These are phyloP conservation scores for Pelargonium myrrhifolium DNA, from an alignment of 441 rosid genomes.

Conservation along the genomic window DNA sequence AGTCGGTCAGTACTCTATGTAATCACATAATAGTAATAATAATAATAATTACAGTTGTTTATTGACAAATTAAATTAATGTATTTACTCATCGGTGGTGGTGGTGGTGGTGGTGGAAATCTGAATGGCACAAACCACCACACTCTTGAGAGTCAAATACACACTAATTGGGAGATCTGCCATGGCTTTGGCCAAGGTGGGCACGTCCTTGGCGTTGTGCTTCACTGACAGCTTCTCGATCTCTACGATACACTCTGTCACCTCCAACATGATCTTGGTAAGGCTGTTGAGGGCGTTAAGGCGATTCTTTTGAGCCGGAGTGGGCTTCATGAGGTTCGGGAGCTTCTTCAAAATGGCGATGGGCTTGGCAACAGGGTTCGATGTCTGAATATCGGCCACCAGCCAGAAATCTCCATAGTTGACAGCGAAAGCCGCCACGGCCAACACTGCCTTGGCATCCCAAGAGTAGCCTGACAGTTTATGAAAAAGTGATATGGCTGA, in stretches of 20 bases:
- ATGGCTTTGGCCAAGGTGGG: conserved; percentile 40
- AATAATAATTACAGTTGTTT: no score
- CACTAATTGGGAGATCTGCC: conserved; percentile 55
- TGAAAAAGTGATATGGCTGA: conserved; percentile 46
- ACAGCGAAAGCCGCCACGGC: conserved; percentile 68
- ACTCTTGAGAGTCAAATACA: conserved; percentile 74
- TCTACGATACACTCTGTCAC: conserved; percentile 49
- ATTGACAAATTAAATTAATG: background rate
- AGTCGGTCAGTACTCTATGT: no score
- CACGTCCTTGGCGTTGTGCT: conserved; percentile 39
- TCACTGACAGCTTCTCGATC: conserved; percentile 54
- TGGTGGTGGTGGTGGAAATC: conserved; percentile 43
- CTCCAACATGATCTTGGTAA: conserved; percentile 48
- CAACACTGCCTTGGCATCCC: conserved; percentile 70
- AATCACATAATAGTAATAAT: no score
- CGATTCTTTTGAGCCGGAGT: conserved; percentile 36
- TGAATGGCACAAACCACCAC: conserved; percentile 62
- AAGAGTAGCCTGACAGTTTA: conserved; percentile 44
- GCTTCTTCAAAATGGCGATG: conserved; percentile 62
- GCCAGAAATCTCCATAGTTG: conserved; percentile 74
- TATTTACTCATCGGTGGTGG: background rate
- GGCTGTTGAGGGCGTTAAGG: conserved; percentile 46
- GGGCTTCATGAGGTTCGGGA: conserved; percentile 45
- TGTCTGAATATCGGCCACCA: conserved; percentile 51
- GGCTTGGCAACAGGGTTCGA: conserved; percentile 66